Base-by-base conservation (phyloP, 2,329 filamentous ascomycete genomes). In the Sarocladiaceae sp. region DNA sequence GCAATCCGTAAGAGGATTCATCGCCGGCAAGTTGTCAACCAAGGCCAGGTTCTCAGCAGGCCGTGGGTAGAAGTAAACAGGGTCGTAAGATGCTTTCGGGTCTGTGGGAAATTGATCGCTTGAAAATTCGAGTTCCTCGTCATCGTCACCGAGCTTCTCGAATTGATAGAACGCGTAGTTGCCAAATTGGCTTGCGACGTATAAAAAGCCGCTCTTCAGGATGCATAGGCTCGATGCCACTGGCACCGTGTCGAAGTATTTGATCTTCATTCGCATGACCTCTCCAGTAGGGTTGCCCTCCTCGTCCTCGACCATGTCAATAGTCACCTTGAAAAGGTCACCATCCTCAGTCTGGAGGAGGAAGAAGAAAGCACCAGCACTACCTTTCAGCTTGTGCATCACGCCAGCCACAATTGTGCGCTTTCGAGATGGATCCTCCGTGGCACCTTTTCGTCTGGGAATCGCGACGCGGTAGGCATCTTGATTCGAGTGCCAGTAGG, bases 151-250 rank as follows among this genome's bases (percentile, higher is more conserved):
- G 6, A 99, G 79, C 58, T 95, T 95, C 62, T 96, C 89, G 50
- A 99, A 95, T 60, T 97, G 91, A 63, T 97, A 98, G 54, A 98
- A 89, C 48, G 89, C 82, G 59, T 94, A 87, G 60, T 96, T 93
- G 23, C 94, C 93, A 51, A 85, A 89, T 63, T 98, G 91, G 57
- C 87, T 88, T 6, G 89, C 88, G 44, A 91, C 85, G 57, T 93
- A 98, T 10, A 98, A 75, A 59, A 95, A 98, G 21, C 93, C 94
- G 52, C 89, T 95, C 67, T 95, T 95, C 53, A 98, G 66, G 53
- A 98, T 95, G 61, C 89, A 88, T 34, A 99, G 76, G 58, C 80
- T 94, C 0, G 86, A 83, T 1, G 90, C 88, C 29, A 95, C 74
- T 0, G 94, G 91, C 3, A 96, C 85, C 0, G 93, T 98, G 57